Percentiles rank a stretch among this genome's conserved stretches.
Conservation (phyloP, 2,329 filamentous ascomycete species). For the Fusarium caatingaense region DNA sequence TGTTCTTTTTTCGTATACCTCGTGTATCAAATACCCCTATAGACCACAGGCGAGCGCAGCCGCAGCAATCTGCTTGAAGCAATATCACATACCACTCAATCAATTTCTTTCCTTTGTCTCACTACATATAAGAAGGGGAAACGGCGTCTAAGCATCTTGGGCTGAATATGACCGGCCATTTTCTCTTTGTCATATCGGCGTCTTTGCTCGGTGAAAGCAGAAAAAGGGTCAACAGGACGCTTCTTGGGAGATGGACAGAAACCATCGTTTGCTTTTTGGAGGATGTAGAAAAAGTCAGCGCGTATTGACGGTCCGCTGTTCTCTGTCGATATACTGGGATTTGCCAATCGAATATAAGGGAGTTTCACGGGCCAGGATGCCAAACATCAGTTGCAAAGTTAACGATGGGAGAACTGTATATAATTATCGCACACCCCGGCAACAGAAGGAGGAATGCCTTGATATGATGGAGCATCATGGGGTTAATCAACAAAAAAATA, state of each 20-base stretch:
- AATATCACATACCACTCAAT: conserved; percentile 44
- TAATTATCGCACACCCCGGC: conserved; percentile 34
- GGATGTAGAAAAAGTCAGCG: conserved; percentile 43
- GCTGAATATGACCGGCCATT: conserved; percentile 42
- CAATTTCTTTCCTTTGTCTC: conserved; percentile 49
- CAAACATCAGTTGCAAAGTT: conserved; percentile 40
- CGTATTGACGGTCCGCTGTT: conserved; percentile 34
- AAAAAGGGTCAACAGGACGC: conserved; percentile 39
- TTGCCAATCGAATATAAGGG: conserved; percentile 31
- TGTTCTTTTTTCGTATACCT: conserved; percentile 44
- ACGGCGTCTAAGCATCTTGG: conserved; percentile 44
- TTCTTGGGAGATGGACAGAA: conserved; percentile 17
- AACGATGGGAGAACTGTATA: conserved; percentile 39
- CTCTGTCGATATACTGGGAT: conserved; percentile 27
- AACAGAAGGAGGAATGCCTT: conserved; percentile 22
- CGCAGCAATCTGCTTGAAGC: conserved; percentile 47
- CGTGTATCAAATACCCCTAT: conserved; percentile 54
- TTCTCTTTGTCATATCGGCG: conserved; percentile 34
- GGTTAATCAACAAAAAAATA: conserved; percentile 37
- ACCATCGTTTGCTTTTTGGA: conserved; percentile 36
- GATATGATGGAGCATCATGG: conserved; percentile 9
- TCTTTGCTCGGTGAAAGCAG: conserved; percentile 28
- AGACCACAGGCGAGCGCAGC: conserved; percentile 51
- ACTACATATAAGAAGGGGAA: conserved; percentile 44
- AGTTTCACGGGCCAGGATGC: conserved; percentile 39